Conservation (phyloP, 805 yeast genomes). For the Candida silvatica region DNA sequence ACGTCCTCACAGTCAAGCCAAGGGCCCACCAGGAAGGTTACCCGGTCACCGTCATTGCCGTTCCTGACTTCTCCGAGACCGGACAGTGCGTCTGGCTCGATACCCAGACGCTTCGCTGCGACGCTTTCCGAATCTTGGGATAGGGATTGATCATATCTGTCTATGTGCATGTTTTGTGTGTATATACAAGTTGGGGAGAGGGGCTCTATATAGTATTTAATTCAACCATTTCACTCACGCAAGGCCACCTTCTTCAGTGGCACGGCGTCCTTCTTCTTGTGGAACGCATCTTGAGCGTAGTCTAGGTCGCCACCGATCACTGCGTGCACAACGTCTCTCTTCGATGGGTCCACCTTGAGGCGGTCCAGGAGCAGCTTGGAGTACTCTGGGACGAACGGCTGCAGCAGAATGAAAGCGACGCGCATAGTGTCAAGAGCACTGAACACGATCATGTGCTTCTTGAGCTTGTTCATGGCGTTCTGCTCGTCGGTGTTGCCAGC, state of each 20-base stretch:
- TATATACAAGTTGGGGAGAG: too few relatives aligned
- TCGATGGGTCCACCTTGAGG: slow-evolving; percentile 39
- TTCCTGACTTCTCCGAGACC: slow-evolving; percentile 64
- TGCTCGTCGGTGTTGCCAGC: slow-evolving; percentile 9
- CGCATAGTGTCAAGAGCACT: slow-evolving; percentile 66
- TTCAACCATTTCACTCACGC: slow-evolving; percentile 1
- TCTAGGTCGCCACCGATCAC: slow-evolving; percentile 45
- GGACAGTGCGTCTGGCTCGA: slow-evolving; percentile 61
- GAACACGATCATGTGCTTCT: slow-evolving; percentile 49
- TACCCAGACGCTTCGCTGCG: slow-evolving; percentile 45
- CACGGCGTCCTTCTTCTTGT: slow-evolving; percentile 23
- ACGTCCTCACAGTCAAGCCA: slow-evolving; percentile 27
- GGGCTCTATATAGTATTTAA: not conserved
- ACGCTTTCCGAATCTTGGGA: slow-evolving; percentile 28
- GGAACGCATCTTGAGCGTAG: slow-evolving; percentile 47
- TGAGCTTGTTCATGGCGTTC: slow-evolving; percentile 6
- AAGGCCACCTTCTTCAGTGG: slow-evolving; percentile 22
- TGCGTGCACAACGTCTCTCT: slow-evolving; percentile 37
- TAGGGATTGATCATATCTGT: slow-evolving; percentile 2
- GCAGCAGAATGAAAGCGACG: slow-evolving; percentile 53
- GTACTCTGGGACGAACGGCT: slow-evolving; percentile 67
- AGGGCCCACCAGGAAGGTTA: slow-evolving; percentile 18
- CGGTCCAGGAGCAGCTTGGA: slow-evolving; percentile 50
- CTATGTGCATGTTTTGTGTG: too few relatives aligned
- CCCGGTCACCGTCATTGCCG: slow-evolving; percentile 43